These are phyloP conservation scores for Hirsutella thompsonii DNA, from an alignment of 2,329 filamentous ascomycete species.

Conservation along the genomic window DNA sequence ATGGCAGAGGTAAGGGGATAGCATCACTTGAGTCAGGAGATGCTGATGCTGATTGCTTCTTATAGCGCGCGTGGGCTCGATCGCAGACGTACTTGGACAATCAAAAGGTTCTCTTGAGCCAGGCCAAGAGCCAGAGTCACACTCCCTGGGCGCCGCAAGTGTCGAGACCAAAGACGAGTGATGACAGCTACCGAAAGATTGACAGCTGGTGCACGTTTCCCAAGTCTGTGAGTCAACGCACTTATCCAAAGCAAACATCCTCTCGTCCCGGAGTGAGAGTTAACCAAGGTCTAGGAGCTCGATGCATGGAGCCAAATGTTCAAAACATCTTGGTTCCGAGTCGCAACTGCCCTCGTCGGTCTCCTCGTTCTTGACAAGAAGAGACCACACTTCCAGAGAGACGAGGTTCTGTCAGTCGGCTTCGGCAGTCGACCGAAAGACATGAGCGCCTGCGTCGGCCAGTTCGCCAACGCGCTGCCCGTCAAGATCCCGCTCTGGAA, in stretches of 20 bases:
- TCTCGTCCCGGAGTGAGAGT: no score
- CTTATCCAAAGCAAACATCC: not conserved
- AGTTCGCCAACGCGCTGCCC: conserved; percentile 7
- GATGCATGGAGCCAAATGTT: conserved; percentile 4
- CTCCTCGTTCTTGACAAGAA: conserved; percentile 4
- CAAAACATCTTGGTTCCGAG: conserved; percentile 6
- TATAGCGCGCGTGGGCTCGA: conserved; percentile 1
- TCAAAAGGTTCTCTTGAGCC: conserved; percentile 1
- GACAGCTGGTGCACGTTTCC: conserved; percentile 3
- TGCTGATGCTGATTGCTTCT: not conserved
- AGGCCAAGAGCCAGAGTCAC: conserved; percentile 1
- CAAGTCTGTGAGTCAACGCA: conserved; percentile 1
- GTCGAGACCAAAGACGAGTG: not conserved
- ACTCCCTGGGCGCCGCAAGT: not conserved
- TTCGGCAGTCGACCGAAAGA: conserved; percentile 5
- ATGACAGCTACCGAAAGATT: conserved; percentile 1
- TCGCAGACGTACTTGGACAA: conserved; percentile 3
- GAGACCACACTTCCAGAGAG: conserved; percentile 2
- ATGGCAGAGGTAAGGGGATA: conserved; percentile 2
- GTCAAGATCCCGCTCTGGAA: conserved; percentile 6
- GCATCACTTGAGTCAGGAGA: no score
- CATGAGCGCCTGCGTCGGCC: conserved; percentile 5
- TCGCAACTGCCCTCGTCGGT: conserved; percentile 4
- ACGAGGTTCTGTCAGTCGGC: conserved; percentile 5
- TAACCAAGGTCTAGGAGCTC: conserved; percentile 2